Evolutionary conservation across 768 basidiomycete genomes (phyloP).

Genomic region (Mycena leptocephala): DNA sequence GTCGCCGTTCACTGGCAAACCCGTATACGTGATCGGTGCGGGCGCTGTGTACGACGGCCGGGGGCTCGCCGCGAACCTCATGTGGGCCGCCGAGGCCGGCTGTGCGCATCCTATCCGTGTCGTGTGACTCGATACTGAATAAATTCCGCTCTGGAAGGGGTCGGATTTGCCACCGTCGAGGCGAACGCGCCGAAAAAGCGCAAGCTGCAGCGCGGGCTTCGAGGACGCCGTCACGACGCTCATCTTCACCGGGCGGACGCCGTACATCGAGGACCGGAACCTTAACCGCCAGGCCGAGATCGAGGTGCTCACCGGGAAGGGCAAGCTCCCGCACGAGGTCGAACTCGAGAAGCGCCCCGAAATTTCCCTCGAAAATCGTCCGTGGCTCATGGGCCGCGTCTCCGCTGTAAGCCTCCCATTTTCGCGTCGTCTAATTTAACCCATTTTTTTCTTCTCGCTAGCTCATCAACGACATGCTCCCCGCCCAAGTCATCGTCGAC

Average conservation of each 20-base stretch:
- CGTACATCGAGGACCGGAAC: constrained; percentile 85
- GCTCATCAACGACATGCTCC: too few species aligned
- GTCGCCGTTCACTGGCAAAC: constrained; percentile 86
- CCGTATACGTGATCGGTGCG: constrained; percentile 91
- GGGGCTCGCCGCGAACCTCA: constrained; percentile 88
- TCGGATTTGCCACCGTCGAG: constrained; percentile 86
- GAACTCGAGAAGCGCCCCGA: too few species aligned
- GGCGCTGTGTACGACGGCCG: constrained; percentile 95
- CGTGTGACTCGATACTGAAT: not conserved
- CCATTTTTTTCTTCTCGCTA: too few species aligned
- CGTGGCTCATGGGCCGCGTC: too few species aligned
- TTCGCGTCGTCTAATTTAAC: too few species aligned
- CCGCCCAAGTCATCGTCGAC: too few species aligned
- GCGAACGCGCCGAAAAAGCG: constrained; percentile 88
- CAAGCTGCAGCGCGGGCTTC: constrained; percentile 80
- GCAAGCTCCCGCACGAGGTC: too few species aligned
- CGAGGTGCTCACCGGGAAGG: constrained; percentile 84
- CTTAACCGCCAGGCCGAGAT: constrained; percentile 48
- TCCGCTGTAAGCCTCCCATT: too few species aligned
- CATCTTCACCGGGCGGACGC: constrained; percentile 91
- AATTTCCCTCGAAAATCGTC: too few species aligned
- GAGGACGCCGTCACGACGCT: constrained; percentile 89
- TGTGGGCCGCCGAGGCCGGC: constrained; percentile 92
- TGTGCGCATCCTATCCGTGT: constrained; percentile 65
- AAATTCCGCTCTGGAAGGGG: constrained; percentile 65